Percentiles rank a stretch among this genome's conserved stretches.
These are phyloP conservation scores for Backusella circina DNA, from an alignment of 192 early-diverging fungal genomes.

Conservation along the genomic window DNA sequence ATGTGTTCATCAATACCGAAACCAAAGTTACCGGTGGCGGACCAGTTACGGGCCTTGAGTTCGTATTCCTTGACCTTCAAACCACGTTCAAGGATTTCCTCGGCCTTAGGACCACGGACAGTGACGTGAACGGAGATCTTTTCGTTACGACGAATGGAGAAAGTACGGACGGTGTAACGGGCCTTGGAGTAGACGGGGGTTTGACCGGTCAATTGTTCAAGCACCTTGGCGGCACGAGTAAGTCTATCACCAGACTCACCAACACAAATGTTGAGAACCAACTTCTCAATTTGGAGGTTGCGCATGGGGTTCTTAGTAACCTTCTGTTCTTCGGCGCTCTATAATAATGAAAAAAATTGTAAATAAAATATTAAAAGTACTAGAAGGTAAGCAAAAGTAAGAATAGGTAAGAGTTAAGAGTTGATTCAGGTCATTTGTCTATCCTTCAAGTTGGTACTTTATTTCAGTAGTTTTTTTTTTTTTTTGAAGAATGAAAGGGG, in stretches of 20 bases:
- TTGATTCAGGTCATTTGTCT: neutral
- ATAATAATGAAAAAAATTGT: neutral
- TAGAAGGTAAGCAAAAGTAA: no score
- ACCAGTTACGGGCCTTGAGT: conserved; percentile 93
- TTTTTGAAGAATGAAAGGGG: neutral
- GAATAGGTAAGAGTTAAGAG: no score
- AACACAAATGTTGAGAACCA: conserved; percentile 99
- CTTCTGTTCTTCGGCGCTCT: conserved; percentile 67
- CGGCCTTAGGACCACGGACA: conserved; percentile 81
- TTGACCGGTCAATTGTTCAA: conserved; percentile 99
- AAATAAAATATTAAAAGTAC: no score
- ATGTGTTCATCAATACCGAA: conserved; percentile 99
- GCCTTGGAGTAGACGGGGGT: conserved; percentile 99
- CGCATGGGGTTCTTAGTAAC: conserved; percentile 91
- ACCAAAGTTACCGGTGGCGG: conserved; percentile 98
- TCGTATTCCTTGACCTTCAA: conserved; percentile 99
- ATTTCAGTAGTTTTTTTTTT: neutral
- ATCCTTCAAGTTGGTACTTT: neutral
- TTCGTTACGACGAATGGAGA: conserved; percentile 99
- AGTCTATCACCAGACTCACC: conserved; percentile 99
- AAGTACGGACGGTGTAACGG: conserved; percentile 99
- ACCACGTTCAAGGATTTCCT: conserved; percentile 99
- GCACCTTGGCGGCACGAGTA: conserved; percentile 99
- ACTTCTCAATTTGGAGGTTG: conserved; percentile 98
- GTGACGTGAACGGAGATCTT: conserved; percentile 99